phyloP scores from a whole-genome alignment of 495 filamentous ascomycete species.

The Mycothermus thermophilus region DNA sequence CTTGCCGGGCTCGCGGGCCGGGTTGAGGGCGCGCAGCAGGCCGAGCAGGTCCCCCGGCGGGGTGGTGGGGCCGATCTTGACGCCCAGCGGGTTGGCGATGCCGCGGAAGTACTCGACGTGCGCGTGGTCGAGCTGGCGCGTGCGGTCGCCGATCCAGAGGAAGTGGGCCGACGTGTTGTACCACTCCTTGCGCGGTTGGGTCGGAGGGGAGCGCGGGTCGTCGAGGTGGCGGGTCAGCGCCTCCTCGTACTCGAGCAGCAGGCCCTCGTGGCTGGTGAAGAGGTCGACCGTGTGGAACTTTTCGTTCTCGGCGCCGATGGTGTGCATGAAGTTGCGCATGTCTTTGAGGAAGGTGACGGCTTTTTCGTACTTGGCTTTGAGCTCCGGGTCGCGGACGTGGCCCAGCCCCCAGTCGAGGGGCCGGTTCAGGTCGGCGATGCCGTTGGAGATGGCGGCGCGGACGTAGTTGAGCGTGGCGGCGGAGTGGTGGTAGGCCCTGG shows the following conservation, averaged over 20 bases:
- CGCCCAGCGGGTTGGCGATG: constrained; percentile 85
- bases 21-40: constrained; percentile 76
- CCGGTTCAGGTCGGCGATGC: constrained; percentile 84
- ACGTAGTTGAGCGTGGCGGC: constrained; percentile 88
- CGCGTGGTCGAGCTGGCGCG: constrained; percentile 76
- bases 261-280: constrained; percentile 87
- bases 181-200: constrained; percentile 34
- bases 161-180: constrained; percentile 94
- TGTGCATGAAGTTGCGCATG: constrained; percentile 87
- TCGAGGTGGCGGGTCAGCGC: constrained; percentile 61
- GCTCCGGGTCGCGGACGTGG: constrained; percentile 72
- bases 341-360: constrained; percentile 81
- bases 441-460: constrained; percentile 66
- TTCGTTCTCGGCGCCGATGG: constrained; percentile 80
- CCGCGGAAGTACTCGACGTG: constrained; percentile 97
- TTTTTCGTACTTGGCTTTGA: constrained; percentile 69
- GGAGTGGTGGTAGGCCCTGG: constrained; percentile 84
- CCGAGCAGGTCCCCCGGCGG: constrained; percentile 52
- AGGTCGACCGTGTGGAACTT: constrained; percentile 89
- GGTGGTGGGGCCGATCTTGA: constrained; percentile 89
- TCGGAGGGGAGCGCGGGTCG: constrained; percentile 35
- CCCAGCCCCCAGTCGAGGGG: constrained; percentile 90
- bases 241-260: constrained; percentile 91
- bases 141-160: constrained; percentile 96
- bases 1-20: constrained; percentile 66